Conservation (phyloP, 2,329 filamentous ascomycete species). For the Paracamarosporium sp. region DNA sequence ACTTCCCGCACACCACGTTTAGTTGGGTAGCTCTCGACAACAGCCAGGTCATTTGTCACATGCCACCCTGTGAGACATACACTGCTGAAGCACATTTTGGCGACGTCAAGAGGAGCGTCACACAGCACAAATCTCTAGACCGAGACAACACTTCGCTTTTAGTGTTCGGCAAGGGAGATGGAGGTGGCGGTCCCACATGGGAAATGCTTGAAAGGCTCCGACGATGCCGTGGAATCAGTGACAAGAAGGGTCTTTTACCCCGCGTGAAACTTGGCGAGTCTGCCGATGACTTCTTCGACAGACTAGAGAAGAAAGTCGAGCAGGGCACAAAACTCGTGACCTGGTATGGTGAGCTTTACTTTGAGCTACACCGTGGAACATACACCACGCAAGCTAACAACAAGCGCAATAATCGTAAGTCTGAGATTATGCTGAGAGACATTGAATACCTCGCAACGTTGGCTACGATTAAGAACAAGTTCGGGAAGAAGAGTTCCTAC, state of each 20-base stretch:
- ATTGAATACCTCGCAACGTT: constrained; percentile 88
- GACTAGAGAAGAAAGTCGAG: constrained; percentile 77
- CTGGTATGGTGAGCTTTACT: constrained; percentile 98
- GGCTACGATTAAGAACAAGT: constrained; percentile 73
- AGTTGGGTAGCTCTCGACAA: constrained; percentile 97
- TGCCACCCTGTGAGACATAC: constrained; percentile 95
- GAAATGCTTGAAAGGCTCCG: constrained; percentile 94
- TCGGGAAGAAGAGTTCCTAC: constrained; percentile 60
- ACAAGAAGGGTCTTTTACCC: constrained; percentile 82
- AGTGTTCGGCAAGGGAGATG: constrained; percentile 96
- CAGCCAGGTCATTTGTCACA: constrained; percentile 96
- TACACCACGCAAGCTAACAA: constrained; percentile 98
- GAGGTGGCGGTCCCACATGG: constrained; percentile 92
- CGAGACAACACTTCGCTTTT: constrained; percentile 89
- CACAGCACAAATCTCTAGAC: constrained; percentile 94
- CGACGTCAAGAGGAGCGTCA: constrained; percentile 86
- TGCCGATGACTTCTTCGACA: constrained; percentile 93
- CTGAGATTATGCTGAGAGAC: constrained; percentile 84
- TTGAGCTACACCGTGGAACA: constrained; percentile 94
- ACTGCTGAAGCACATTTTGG: constrained; percentile 94
- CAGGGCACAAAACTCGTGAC: constrained; percentile 78
- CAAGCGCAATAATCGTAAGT: constrained; percentile 89
- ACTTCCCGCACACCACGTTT: constrained; percentile 97
- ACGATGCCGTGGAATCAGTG: constrained; percentile 87
- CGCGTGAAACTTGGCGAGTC: constrained; percentile 87